Evolutionary conservation across 1,139 yeast species (phyloP), one percentile per base, ranked within the genome.

Genomic region (Meyerozyma carpophila): DNA sequence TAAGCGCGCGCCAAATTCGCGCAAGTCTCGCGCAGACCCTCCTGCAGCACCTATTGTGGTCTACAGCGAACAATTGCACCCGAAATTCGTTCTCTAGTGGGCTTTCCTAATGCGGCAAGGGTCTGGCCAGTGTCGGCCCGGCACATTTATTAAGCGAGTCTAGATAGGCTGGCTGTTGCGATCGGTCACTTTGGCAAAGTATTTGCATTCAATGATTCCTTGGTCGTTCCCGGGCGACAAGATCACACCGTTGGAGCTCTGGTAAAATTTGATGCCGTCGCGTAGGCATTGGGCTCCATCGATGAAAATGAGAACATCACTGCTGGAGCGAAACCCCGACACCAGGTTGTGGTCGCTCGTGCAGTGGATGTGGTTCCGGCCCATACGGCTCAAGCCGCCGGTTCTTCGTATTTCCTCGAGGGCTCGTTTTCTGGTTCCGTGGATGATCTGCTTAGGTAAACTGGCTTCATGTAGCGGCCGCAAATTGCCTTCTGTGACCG

Each of bases 291-390:
- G 71, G 1, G 58, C 65, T 2, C 75, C 66, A 55, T 89, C 81
- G 7, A 93, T 58, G 54, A 76, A 85, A 8, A 93, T 82, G 45
- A 81, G 63, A 1, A 84, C 79, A 37, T 77, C 70, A 47, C 87
- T 73, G 43, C 68, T 68, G n/a, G 61, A 56, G 42, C 97, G 69
- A 66, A 89, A 77, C 1, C 98, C 98, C 47, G 93, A 81, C 7
- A 83, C 68, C 3, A 80, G 79, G 3, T 58, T 59, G 20, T 66
- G 65, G 31, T 52, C 56, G 11, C 63, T 60, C 3, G 77, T 59
- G 57, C 93, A 73, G 62, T 93, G 98, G 20, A 93, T 81, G 61
- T 93, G 98, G 52, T 84, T 84, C 52, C 98, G 67, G 28, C 61
- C 66, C 96, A 90, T 88, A 44, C 64, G 68, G 24, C 75, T 73